These are phyloP conservation scores for Cryptococcus sp. DNA, from an alignment of 1,284 basidiomycete genomes.

Conservation along the genomic window DNA sequence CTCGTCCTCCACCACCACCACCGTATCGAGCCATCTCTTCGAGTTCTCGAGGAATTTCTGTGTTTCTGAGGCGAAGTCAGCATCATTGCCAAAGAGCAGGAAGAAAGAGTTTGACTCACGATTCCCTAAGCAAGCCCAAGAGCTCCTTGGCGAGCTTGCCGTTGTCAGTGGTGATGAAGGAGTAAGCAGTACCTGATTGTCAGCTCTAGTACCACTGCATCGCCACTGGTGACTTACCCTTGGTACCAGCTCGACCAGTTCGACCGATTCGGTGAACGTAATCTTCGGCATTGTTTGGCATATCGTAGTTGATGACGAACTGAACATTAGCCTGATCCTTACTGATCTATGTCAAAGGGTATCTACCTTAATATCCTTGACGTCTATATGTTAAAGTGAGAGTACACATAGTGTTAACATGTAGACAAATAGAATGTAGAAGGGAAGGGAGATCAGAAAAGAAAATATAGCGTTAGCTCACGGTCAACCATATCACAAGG, in stretches of 20 bases:
- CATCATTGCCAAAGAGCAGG: neutral
- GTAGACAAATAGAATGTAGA: constrained; percentile 12
- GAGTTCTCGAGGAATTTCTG: constrained; percentile 65
- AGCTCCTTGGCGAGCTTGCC: constrained; percentile 91
- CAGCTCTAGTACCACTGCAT: too few relatives aligned
- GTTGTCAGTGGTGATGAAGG: constrained; percentile 94
- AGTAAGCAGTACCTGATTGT: constrained; percentile 64
- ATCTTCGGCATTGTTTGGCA: constrained; percentile 81
- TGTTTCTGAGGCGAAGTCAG: neutral
- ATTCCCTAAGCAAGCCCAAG: constrained; percentile 80
- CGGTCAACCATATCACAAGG: neutral
- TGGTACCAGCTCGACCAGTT: neutral
- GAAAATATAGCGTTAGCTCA: constrained; percentile 3
- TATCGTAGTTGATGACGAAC: constrained; percentile 70
- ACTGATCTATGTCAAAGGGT: neutral
- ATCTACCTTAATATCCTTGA: constrained; percentile 46
- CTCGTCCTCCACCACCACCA: constrained; percentile 53
- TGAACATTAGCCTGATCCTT: neutral
- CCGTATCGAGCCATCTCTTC: constrained; percentile 90
- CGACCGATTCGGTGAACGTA: constrained; percentile 66
- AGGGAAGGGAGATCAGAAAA: constrained; percentile 9
- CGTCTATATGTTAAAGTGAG: constrained; percentile 29
- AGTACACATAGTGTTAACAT: constrained; percentile 7
- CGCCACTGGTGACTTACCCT: neutral
- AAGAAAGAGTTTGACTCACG: constrained; percentile 56